A percentile compares a stretch with the other conserved stretches of the same genome.
Conservation (phyloP, 1,139 yeast genomes). For the Zygoascus meyerae region DNA sequence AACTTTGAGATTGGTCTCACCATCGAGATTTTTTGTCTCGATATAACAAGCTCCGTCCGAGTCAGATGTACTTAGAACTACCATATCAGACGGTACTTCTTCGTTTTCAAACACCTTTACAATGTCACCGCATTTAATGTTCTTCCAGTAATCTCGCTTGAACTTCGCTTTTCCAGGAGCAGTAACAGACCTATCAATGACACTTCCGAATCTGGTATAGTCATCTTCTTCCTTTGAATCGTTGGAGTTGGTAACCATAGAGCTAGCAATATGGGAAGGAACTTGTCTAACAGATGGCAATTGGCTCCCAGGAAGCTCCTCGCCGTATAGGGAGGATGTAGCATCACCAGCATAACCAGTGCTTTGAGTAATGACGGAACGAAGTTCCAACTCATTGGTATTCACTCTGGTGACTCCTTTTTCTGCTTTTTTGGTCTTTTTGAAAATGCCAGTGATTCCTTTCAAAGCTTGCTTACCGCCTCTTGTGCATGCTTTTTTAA, state of each 20-base stretch:
- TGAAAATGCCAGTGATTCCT: slow-evolving; percentile 5
- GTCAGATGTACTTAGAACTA: slow-evolving; percentile 77
- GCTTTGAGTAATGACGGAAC: slow-evolving; percentile 16
- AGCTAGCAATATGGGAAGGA: neutral
- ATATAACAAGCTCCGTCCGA: slow-evolving; percentile 85
- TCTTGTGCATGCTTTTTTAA: slow-evolving; percentile 43
- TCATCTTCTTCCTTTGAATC: neutral
- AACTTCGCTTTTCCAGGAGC: slow-evolving; percentile 42
- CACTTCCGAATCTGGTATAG: slow-evolving; percentile 21
- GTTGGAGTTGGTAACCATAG: neutral
- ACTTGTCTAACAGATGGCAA: slow-evolving; percentile 10
- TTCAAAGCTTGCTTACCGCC: neutral
- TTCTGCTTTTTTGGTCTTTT: slow-evolving; percentile 10
- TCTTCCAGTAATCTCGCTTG: slow-evolving; percentile 76
- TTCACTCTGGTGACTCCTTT: neutral
- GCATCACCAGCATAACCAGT: slow-evolving; percentile 11
- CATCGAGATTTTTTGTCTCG: slow-evolving; percentile 92
- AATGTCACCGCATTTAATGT: slow-evolving; percentile 81
- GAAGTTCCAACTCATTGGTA: slow-evolving; percentile 16
- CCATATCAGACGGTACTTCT: slow-evolving; percentile 89
- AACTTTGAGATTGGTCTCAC: slow-evolving; percentile 87
- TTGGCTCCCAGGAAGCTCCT: slow-evolving; percentile 13
- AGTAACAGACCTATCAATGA: slow-evolving; percentile 32
- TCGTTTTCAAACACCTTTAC: slow-evolving; percentile 80
- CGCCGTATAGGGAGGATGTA: slow-evolving; percentile 14